These are phyloP conservation scores for Fusarium veterinarium DNA, from an alignment of 2,329 filamentous ascomycete genomes.

Conservation along the genomic window DNA sequence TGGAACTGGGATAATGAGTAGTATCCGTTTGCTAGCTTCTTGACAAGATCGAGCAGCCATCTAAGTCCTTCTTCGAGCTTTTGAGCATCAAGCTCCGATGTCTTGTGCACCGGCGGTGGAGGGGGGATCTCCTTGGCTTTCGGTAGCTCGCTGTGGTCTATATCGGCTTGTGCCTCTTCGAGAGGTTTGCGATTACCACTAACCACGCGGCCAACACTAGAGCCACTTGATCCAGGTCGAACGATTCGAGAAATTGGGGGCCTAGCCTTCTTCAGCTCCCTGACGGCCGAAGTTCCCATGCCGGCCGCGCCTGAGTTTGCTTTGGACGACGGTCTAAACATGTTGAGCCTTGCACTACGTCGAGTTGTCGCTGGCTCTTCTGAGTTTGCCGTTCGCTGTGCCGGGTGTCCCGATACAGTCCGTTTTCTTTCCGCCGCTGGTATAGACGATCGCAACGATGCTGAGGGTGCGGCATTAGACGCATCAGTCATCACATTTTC, in stretches of 20 bases:
- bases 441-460: constrained; percentile 53
- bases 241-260: constrained; percentile 75
- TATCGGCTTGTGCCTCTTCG: constrained; percentile 74
- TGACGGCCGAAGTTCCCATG: constrained; percentile 66
- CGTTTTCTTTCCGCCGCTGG: constrained; percentile 79
- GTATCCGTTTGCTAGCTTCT: constrained; percentile 84
- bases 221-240: constrained; percentile 72
- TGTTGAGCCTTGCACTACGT: constrained; percentile 77
- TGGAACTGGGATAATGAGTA: constrained; percentile 82
- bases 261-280: constrained; percentile 87
- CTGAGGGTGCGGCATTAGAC: constrained; percentile 49
- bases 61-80: constrained; percentile 81
- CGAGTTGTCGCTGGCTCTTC: constrained; percentile 70
- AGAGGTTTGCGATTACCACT: constrained; percentile 87
- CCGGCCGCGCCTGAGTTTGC: constrained; percentile 68
- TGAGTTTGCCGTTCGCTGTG: constrained; percentile 61
- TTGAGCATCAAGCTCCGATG: constrained; percentile 63
- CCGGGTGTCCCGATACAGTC: constrained; percentile 87
- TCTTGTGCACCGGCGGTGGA: constrained; percentile 53
- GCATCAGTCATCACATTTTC: constrained; percentile 59
- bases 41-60: constrained; percentile 82
- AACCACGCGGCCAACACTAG: constrained; percentile 85
- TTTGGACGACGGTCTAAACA: constrained; percentile 77
- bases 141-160: constrained; percentile 72
- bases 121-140: constrained; percentile 57